Evolutionary conservation across 2,329 filamentous ascomycete genomes (phyloP).

Genomic region (Aspergillus quadrilineatus): DNA sequence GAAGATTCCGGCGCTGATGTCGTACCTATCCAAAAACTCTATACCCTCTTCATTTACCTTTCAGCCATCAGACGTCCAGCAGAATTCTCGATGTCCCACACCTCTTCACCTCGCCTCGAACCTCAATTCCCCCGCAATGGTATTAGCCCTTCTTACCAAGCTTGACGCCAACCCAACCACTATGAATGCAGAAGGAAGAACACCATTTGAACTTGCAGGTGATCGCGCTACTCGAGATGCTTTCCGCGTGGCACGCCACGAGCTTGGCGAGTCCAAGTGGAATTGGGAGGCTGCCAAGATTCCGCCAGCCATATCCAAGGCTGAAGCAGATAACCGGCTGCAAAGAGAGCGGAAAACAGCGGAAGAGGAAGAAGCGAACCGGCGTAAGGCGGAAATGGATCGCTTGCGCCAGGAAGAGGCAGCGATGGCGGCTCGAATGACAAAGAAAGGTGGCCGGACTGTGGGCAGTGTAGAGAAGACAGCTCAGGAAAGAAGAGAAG

Average conservation of each 20-base stretch:
- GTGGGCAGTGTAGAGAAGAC: constrained; percentile 67
- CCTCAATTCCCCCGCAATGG: constrained; percentile 74
- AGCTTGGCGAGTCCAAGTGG: constrained; percentile 74
- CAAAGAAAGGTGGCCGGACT: constrained; percentile 55
- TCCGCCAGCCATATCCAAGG: constrained; percentile 66
- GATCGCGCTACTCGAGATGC: constrained; percentile 84
- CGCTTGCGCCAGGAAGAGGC: constrained; percentile 65
- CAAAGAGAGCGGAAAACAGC: constrained; percentile 69
- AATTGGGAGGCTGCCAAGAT: constrained; percentile 76
- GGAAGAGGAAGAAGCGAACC: constrained; percentile 66
- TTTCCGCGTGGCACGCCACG: constrained; percentile 81
- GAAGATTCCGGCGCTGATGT: constrained; percentile 81
- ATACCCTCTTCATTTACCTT: constrained; percentile 73
- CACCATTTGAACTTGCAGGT: constrained; percentile 81
- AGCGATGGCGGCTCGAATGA: constrained; percentile 41
- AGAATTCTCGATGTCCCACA: constrained; percentile 77
- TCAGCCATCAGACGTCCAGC: constrained; percentile 62
- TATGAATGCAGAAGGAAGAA: constrained; percentile 72
- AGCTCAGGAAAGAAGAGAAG: constrained; percentile 75
- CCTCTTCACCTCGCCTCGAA: constrained; percentile 82
- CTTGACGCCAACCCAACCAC: constrained; percentile 71
- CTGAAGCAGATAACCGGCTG: constrained; percentile 68
- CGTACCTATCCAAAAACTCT: constrained; percentile 76
- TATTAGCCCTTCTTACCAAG: constrained; percentile 73
- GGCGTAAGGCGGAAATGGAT: constrained; percentile 73